Conservation (phyloP, 352 stramenopile species). For the Salisapilia sapeloensis region DNA sequence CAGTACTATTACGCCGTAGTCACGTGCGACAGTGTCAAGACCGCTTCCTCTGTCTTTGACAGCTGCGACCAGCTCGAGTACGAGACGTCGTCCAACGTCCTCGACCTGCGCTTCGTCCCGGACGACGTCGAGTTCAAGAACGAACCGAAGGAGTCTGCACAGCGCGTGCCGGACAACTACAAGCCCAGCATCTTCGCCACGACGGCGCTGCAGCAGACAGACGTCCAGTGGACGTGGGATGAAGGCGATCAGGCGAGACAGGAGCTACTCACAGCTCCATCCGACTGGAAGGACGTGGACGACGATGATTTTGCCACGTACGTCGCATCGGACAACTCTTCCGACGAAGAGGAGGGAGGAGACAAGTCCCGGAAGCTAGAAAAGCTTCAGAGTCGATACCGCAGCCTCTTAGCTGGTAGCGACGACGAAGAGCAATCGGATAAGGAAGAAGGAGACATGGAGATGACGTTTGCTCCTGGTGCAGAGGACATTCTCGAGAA, state of each 20-base stretch:
- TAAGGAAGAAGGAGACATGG: conserved; percentile 35
- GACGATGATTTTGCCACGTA: conserved; percentile 91
- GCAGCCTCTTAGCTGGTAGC: conserved; percentile 59
- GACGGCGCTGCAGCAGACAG: conserved; percentile 82
- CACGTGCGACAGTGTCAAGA: conserved; percentile 84
- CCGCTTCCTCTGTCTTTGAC: conserved; percentile 87
- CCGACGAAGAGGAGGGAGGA: conserved; percentile 30
- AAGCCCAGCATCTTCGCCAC: conserved; percentile 90
- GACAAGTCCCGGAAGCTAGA: conserved; percentile 40
- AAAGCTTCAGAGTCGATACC: conserved; percentile 66
- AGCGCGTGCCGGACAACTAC: conserved; percentile 85
- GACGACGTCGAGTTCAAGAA: conserved; percentile 81
- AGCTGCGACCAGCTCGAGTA: conserved; percentile 96
- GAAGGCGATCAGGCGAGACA: conserved; percentile 82
- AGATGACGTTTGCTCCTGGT: conserved; percentile 69
- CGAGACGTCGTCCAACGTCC: conserved; percentile 87
- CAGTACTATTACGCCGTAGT: conserved; percentile 98
- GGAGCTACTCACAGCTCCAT: conserved; percentile 62
- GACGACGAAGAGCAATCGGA: conserved; percentile 8
- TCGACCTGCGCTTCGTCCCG: conserved; percentile 92
- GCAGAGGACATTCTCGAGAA: conserved; percentile 45
- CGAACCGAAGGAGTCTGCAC: conserved; percentile 70
- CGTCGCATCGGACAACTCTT: conserved; percentile 75
- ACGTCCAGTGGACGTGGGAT: conserved; percentile 93
- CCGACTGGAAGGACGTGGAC: conserved; percentile 71